A percentile compares a stretch with the other conserved stretches of the same genome.
phyloP scores from a whole-genome alignment of 768 basidiomycete genomes.

The Rhodotorula taiwanensis region DNA sequence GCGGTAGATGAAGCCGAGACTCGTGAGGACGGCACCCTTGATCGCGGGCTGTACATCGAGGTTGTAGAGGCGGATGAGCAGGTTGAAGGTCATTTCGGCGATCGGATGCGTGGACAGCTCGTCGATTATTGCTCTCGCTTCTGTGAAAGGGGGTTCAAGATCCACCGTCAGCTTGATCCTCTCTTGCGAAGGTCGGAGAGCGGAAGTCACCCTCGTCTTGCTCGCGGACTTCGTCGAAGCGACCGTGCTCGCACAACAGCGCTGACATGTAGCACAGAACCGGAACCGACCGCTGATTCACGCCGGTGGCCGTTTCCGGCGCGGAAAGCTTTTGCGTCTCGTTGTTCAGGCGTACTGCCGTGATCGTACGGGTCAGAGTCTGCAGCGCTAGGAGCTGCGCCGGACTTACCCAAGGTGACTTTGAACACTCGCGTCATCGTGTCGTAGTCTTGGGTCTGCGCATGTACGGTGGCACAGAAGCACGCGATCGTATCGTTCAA shows the following conservation, averaged over 20 bases:
- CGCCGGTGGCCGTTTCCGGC: conserved; percentile 16
- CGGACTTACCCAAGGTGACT: conserved; percentile 5
- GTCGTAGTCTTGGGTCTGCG: conserved; percentile 78
- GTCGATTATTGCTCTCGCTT: conserved; percentile 6
- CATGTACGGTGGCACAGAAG: conserved; percentile 73
- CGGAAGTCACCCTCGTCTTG: conserved; percentile 3
- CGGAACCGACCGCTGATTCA: conserved; percentile 38
- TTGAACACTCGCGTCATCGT: conserved; percentile 64
- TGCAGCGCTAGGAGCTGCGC: too few relatives aligned
- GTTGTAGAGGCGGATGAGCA: conserved; percentile 64
- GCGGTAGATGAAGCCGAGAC: conserved; percentile 85
- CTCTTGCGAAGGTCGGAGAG: too few relatives aligned
- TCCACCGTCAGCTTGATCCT: too few relatives aligned
- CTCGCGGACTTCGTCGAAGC: conserved; percentile 68
- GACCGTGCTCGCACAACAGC: conserved; percentile 77
- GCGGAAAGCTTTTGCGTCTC: conserved; percentile 51
- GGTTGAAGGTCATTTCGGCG: conserved; percentile 72
- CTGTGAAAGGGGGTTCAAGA: background rate
- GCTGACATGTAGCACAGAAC: conserved; percentile 76
- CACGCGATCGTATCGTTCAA: conserved; percentile 89
- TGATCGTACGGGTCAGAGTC: background rate
- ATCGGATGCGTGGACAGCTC: conserved; percentile 56
- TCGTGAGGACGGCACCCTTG: conserved; percentile 69
- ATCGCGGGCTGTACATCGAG: conserved; percentile 57
- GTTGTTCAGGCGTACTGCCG: conserved; percentile 51